Base-by-base conservation (phyloP, 2,329 filamentous ascomycete species). In the Aspergillus felis region DNA sequence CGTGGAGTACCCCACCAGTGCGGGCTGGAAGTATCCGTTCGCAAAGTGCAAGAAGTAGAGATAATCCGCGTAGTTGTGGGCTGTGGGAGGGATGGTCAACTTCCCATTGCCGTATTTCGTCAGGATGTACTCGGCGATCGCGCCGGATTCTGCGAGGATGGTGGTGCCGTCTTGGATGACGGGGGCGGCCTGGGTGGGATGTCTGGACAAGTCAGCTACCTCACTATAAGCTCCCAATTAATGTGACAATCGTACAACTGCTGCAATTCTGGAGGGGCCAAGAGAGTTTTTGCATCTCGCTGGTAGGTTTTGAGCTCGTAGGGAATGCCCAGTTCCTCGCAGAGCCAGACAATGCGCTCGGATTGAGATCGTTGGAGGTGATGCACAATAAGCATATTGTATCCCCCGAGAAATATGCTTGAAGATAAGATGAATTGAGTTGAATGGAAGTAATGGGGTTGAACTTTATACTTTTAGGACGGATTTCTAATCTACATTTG, bases 31-130 rank as follows among this genome's bases (percentile, higher is more conserved):
- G 1, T 69, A 78, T 35, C 77, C 77, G 64, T 83, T 80, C 8
- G 77, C 74, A 68, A 79, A 87, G 67, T 88, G 83, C 65, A 84
- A 82, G 84, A 84, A 89, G 74, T 84, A 87, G 1, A 89, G 66
- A 61, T 85, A 89, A 52, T 85, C 79, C 2, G 83, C 74, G 61
- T 86, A 89, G 48, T 78, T 76, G 17, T 77, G 69, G 52, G 83
- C 71, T 0, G 68, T 63, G 0, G 82, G 80, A 0, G 64, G 51
- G 0, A 85, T 62, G 9, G 78, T 72, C 0, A 88, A 73, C 12
- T 70, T 72, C 5, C 84, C 83, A 5, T 69, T 63, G 29, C 75
- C 83, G 61, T 87, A 76, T 48, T 79, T 80, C 63, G 79, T 71
- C 58, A 81, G 74, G 64, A 89, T 82, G 73, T 88, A 89, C 56